Conservation (phyloP, 306 rosid genomes). For the Cucumis cinereus region DNA sequence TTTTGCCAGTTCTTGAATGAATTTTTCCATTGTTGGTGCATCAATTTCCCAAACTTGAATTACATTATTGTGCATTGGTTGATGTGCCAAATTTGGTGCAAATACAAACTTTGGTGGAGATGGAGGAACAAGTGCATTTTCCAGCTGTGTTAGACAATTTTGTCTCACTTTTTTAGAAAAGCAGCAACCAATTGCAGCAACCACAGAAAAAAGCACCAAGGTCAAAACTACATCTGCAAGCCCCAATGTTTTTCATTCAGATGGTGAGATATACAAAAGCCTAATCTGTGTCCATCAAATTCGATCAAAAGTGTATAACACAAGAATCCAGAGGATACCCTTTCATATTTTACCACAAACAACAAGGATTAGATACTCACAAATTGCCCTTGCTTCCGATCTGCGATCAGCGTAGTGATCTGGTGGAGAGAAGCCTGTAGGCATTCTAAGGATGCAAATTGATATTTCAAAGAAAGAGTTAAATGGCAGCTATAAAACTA, state of each 20-base stretch:
- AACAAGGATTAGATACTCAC: neutral
- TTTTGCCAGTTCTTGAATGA: neutral
- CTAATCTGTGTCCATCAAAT: neutral
- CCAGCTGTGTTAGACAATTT: neutral
- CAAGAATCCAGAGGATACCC: neutral
- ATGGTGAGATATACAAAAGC: neutral
- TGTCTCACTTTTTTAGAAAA: neutral
- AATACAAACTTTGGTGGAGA: neutral
- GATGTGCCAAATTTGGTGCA: neutral
- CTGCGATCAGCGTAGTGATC: neutral
- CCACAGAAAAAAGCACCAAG: neutral
- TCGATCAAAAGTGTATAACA: no score
- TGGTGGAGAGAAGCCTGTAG: neutral
- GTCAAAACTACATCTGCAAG: neutral
- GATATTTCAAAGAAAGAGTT: neutral
- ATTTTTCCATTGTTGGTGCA: neutral
- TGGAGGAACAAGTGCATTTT: neutral
- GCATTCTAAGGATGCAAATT: neutral
- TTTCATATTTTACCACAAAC: neutral
- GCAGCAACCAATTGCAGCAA: neutral
- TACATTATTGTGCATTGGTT: neutral
- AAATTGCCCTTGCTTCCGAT: neutral
- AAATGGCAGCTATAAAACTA: neutral
- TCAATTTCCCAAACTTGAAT: neutral
- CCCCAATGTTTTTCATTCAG: neutral